Evolutionary conservation across 1,284 basidiomycete genomes (phyloP).

Genomic region (Irpex sp.): DNA sequence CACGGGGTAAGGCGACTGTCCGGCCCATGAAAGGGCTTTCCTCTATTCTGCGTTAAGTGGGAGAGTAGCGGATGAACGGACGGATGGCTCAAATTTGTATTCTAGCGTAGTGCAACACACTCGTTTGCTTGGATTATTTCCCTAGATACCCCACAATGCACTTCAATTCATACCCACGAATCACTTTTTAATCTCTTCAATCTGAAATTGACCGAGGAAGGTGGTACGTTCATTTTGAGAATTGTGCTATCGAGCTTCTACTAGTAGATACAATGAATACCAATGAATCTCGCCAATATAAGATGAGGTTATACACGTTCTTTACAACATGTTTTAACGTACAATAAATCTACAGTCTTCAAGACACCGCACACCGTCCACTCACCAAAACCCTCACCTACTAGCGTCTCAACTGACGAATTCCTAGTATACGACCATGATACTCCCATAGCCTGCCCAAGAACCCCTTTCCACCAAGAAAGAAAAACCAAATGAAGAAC

Average conservation of each 20-base stretch:
- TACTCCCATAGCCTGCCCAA: background rate
- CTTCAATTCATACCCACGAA: background rate
- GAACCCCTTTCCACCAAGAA: background rate
- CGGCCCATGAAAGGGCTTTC: conserved; percentile 1
- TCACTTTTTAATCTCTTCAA: no score
- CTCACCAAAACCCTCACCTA: background rate
- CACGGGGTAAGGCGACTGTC: conserved; percentile 5
- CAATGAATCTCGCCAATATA: background rate
- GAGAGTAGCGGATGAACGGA: background rate
- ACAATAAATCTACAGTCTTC: background rate
- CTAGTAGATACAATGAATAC: no score
- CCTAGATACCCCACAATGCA: conserved; percentile 2
- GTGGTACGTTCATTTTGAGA: no score
- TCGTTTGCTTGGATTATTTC: background rate
- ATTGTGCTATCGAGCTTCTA: no score
- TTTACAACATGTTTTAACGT: background rate
- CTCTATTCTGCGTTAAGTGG: conserved; percentile 6
- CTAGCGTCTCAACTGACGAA: no score
- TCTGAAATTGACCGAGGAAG: no score
- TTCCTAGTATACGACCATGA: no score
- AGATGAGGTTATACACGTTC: background rate
- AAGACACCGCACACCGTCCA: background rate
- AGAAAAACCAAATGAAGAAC: background rate
- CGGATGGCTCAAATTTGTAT: background rate
- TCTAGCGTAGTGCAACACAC: background rate